Conservation (phyloP, 2,329 filamentous ascomycete species). For the Parastagonospora avenae region DNA sequence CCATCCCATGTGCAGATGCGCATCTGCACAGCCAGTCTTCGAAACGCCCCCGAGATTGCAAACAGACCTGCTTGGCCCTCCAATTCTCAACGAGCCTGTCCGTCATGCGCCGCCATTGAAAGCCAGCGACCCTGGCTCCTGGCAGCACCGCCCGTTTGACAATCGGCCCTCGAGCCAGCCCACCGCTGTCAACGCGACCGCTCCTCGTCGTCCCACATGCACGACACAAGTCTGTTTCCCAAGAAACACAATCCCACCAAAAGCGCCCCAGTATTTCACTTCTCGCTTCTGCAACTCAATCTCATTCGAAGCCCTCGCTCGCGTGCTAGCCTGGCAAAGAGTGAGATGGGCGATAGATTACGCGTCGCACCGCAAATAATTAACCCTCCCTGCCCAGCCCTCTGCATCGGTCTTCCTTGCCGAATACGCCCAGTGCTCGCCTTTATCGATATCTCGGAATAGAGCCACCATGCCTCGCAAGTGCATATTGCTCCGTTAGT, state of each 20-base stretch:
- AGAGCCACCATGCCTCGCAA: not conserved
- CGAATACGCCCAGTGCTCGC: not conserved
- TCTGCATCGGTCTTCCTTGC: not conserved
- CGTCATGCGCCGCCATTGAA: conserved; percentile 2
- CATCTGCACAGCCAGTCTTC: no score
- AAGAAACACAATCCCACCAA: no score
- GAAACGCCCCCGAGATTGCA: conserved; percentile 2
- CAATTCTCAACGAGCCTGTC: conserved; percentile 2
- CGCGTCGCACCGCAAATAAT: conserved; percentile 43
- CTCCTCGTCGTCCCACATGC: not conserved
- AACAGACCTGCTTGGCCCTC: conserved; percentile 5
- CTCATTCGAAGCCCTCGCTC: no score
- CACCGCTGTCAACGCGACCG: no score
- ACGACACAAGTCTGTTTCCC: not conserved
- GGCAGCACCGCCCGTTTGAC: conserved; percentile 1
- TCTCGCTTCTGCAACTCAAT: no score
- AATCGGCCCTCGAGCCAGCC: not conserved
- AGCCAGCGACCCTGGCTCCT: conserved; percentile 7
- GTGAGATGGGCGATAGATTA: conserved; percentile 12
- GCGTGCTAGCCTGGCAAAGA: no score
- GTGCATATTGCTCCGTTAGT: not conserved
- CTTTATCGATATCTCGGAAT: conserved; percentile 5
- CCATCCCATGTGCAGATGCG: no score
- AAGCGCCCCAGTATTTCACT: no score
- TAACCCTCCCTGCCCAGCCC: conserved; percentile 5